Base-by-base conservation (phyloP, 768 basidiomycete genomes). In the Lentinula raphanica region DNA sequence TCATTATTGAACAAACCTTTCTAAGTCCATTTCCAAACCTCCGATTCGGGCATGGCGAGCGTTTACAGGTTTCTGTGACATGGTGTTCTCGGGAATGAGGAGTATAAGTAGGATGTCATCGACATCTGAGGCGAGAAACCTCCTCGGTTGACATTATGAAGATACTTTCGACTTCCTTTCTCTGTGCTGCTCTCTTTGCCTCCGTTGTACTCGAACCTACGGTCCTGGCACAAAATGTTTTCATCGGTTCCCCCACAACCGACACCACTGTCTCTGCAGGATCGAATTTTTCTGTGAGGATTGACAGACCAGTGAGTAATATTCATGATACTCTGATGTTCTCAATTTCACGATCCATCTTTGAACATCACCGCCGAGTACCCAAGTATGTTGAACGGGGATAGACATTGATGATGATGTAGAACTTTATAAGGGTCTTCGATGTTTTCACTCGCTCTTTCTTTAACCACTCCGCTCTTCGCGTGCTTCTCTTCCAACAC, bases 231-330 rank as follows among this genome's bases (percentile, higher is more conserved):
- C 83, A 85, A 59, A 57, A 58, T 8, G 71, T 69, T 3, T 25
- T 15, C 13, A 79, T 85, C 35, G 75, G 75, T 7, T 65, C 65
- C 21, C 83, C 83, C 4, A 61, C 68, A 5, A 63, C 67, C 2
- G 72, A 71, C 5, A 58, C 70, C 2, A 54, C 64, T 11, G 70
- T 83, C 9, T 49, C 36, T 7, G 60, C 75, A 28, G 82, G 82
- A 5, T 64, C 60, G 6, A 62, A 64, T 11, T 39, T 84, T 31
- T 73, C 66, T 3, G 76, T 83, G 3, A 76, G 80, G 60, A 64
- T 84, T 6, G 77, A 78, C 57, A 71, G 73, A 54, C 79, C 79
- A 3, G 82, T 83, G 65, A 19, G 79, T 69, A 2, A 3, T n/a
- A 5, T 27, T 7, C 36, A 25, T 28, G 2, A 9, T 31, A 6